Evolutionary conservation across 2,329 filamentous ascomycete species (phyloP), one percentile per base, ranked within the genome.

Genomic region (Colletotrichum abscissum): DNA sequence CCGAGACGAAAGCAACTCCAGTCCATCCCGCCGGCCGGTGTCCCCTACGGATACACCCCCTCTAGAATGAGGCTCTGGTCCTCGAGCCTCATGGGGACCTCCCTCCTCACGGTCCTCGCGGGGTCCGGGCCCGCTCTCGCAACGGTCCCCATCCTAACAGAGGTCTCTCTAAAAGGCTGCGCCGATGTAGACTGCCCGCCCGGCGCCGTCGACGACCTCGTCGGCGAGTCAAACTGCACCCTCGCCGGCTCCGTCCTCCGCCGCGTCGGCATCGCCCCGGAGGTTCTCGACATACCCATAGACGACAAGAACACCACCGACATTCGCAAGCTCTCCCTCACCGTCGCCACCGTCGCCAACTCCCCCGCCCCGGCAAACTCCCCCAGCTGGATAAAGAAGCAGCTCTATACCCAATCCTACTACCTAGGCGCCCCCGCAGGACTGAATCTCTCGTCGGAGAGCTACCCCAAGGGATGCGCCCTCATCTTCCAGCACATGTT

Each of bases 401-500:
- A 73, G 67, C 22, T 62, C 24, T 73, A 73, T 62, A 73, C 71
- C 11, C 71, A 73, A 28, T 73, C 71, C 26, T 73, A 73, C 62
- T 73, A 70, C 67, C 67, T 73, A 38, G 71, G 71, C 49, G 71
- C 71, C 26, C 71, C 71, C 54, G 3, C 67, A 11, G 71, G 71
- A 2, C 60, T 73, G 1, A 65, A 73, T 26, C 71, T 73, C 3
- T 60, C 71, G 0, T 57, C 57, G 11, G 46, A 57, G 11, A 12
- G n/a, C 11, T 73, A 73, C 35, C 71, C 71, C 4, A 73, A 73
- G 56, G 71, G 71, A 33, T 73, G 71, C 26, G 71, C 67, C 46
- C 67, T 73, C 56, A 73, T 73, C 49, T 73, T 73, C 56, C 71
- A 73, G 33, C 71, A 73, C 71, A 67, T 73, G 12, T 73, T 73